Base-by-base conservation (phyloP, 768 basidiomycete species). In the Leccinum ochraceum region DNA sequence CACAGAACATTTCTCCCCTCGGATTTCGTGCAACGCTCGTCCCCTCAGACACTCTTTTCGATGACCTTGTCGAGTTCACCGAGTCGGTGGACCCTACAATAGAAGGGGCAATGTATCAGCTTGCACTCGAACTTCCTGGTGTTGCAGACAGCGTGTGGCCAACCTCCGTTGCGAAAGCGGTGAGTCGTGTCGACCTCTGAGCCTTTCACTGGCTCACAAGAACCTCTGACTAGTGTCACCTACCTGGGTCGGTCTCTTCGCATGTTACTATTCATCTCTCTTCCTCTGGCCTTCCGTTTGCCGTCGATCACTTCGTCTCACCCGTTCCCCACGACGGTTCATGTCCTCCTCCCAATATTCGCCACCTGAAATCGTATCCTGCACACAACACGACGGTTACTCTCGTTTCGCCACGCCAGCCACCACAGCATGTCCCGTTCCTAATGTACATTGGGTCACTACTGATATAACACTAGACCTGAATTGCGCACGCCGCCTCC, bases 261-360 rank as follows among this genome's bases (percentile, higher is more conserved):
- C 76, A 79, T 28, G 69, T 93, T 61, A 70, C 81, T 50, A 70
- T 93, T 17, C 88, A 90, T 69, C 63, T 83, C 57, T 72, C 78
- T 13, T 70, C 76, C 16, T 77, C 74, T 26, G 74, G 77, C 50
- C 71, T 71, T 57, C 86, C 88, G n/a, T 85, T 83, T 69, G 83
- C 86, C 50, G 67, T 92, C 56, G 87, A 91, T 69, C 89, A 92
- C 70, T 90, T 88, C 66, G 77, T 92, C 24, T 80, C 80, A 37
- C 85, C 90, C 34, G 77, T 85, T 48, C 83, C 88, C n/a, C 84
- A 81, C 68, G 81, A 89, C 67, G 90, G 89, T 59, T 73, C 83
- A 42, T 94, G 92, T 69, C 84, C 68, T 26, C 34, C 64, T 57
- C 49, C 63, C 17, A 60, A 63, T 54, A 49, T 75, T 8, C 64